Conservation (phyloP, 495 filamentous ascomycete species). For the Annulohypoxylon moriforme region DNA sequence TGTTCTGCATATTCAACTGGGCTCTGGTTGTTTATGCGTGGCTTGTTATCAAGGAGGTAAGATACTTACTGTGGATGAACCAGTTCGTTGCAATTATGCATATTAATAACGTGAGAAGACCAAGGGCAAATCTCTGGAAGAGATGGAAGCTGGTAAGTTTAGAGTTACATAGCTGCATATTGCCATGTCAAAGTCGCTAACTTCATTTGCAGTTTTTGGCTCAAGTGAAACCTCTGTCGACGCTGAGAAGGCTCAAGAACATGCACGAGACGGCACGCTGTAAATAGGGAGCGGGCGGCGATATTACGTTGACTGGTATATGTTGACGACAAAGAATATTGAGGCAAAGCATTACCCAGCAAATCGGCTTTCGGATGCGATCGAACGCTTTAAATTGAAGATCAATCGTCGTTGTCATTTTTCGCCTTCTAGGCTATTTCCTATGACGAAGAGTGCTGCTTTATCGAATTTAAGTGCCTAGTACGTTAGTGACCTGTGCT, state of each 20-base stretch:
- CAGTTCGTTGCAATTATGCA: neutral
- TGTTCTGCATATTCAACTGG: constrained; percentile 67
- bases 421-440: too few species aligned
- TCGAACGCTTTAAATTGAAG: too few species aligned
- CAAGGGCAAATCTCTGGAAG: constrained; percentile 41
- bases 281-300: neutral
- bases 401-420: too few species aligned
- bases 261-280: neutral
- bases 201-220: constrained; percentile 35
- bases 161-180: neutral
- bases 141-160: constrained; percentile 42
- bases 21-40: constrained; percentile 56
- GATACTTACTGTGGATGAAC: constrained; percentile 15
- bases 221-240: constrained; percentile 33
- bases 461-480: too few species aligned
- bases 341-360: too few species aligned
- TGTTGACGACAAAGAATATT: too few species aligned
- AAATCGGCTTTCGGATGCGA: too few species aligned
- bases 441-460: too few species aligned
- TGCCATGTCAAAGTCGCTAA: neutral
- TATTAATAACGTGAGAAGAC: constrained; percentile 30
- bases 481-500: too few species aligned
- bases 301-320: too few species aligned
- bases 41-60: constrained; percentile 60
- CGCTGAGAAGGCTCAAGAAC: constrained; percentile 19